These are phyloP conservation scores for Fusarium sp. DNA, from an alignment of 2,329 filamentous ascomycete species.

Conservation along the genomic window DNA sequence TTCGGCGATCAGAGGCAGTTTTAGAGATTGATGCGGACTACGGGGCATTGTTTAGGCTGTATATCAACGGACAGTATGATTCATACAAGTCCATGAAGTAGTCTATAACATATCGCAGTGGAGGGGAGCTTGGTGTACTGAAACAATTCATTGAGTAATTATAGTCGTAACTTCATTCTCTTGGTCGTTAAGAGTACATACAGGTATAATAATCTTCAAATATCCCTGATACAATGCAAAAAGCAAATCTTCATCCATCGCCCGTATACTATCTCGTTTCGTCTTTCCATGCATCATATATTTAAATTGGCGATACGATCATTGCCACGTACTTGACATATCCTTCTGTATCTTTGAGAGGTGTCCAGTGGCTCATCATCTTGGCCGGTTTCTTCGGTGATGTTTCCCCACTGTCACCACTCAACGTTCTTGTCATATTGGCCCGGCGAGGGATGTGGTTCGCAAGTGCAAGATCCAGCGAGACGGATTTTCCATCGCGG, in stretches of 20 bases:
- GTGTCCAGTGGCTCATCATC: conserved; percentile 44
- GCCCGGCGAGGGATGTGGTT: conserved; percentile 41
- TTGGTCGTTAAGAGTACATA: conserved; percentile 25
- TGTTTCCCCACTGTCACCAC: conserved; percentile 22
- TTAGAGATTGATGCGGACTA: not conserved
- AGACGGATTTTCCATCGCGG: conserved; percentile 48
- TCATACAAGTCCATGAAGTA: not conserved
- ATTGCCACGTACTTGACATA: conserved; percentile 40
- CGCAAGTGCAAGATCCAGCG: conserved; percentile 41
- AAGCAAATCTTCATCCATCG: not conserved
- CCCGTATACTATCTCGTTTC: not conserved
- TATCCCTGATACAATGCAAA: conserved; percentile 9
- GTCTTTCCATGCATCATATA: not conserved
- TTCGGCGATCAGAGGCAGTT: not conserved
- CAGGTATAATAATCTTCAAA: conserved; percentile 22
- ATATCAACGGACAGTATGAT: not conserved
- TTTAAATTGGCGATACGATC: conserved; percentile 30
- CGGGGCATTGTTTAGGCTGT: accelerated
- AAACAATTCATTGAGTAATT: not conserved
- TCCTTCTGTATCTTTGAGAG: conserved; percentile 37
- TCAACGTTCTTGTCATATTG: conserved; percentile 28
- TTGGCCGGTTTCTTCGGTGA: conserved; percentile 31
- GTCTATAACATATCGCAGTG: not conserved
- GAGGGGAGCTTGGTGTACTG: not conserved
- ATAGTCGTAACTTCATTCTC: conserved; percentile 33